Evolutionary conservation across 2,329 filamentous ascomycete genomes (phyloP), one percentile per base, ranked within the genome.

Genomic region (Rutstroemia sydowiana): DNA sequence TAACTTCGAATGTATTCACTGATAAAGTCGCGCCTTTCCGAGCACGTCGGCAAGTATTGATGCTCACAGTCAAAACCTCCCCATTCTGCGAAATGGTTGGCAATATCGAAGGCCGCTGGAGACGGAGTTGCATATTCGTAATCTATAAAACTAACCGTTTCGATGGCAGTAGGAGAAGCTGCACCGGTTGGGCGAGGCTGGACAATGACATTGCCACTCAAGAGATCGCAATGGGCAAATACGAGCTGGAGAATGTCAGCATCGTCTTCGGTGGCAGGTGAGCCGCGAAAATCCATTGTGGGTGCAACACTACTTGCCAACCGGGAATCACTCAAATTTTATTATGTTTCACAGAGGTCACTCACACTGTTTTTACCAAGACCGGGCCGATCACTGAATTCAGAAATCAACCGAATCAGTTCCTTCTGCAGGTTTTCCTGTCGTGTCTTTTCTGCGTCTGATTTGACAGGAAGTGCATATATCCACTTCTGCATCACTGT

Each of bases 71-170:
- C 89, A 65, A 96, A 96, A 52, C 93, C 93, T 55, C 86, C 91
- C 92, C 93, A 98, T 72, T 98, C 93, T 44, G 93, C 90, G 67
- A 98, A 95, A 74, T 98, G 93, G 72, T 98, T 98, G 46, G 92
- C 86, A 61, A 98, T 84, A 68, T 98, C 93, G 70, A 98, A 98
- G 2, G 92, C 91, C 3, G 91, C 90, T 1, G 92, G 92, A 1
- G 91, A 92, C 2, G 93, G 91, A 4, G 89, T 93, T 13, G 91
- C 90, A 70, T 98, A 98, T 70, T 98, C 93, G 73, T 97, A 98
- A 71, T 98, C 93, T 68, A 98, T 98, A 71, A 98, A 97, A 65
- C 80, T 81, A 51, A 92, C 85, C 2, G 71, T 75, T 45, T 78
- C 73, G 21, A 74, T 66, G 26, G 50, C 55, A 31, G 68, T 67